Percentiles rank a stretch among this genome's conserved stretches.
Evolutionary conservation across 2,329 filamentous ascomycete species (phyloP).

Genomic region (Neocatenulostroma microsporum): DNA sequence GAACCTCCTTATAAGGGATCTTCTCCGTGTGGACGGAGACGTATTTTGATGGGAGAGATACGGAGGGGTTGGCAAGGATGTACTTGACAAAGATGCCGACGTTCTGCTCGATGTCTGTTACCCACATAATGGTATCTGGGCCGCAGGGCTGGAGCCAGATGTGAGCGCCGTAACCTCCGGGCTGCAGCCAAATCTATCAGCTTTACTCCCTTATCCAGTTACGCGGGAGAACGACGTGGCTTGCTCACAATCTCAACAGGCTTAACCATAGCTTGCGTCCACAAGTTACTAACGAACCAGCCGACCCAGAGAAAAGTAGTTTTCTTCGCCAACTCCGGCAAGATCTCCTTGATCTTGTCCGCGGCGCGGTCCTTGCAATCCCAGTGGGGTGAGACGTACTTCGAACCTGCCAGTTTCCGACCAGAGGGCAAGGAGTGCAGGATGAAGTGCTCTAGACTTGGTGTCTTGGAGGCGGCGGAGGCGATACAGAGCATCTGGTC

Average conservation of each 20-base stretch:
- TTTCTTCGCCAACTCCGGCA: conserved; percentile 13
- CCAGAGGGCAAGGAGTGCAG: conserved; percentile 10
- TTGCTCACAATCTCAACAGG: conserved; percentile 9
- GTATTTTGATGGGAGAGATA: conserved; percentile 7
- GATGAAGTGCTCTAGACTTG: conserved; percentile 12
- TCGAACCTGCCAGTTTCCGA: conserved; percentile 7
- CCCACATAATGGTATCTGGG: conserved; percentile 1
- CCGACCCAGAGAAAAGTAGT: conserved; percentile 16
- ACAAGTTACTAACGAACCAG: conserved; percentile 12
- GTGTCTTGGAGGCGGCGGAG: conserved; percentile 8
- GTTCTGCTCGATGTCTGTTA: conserved; percentile 8
- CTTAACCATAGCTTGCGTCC: conserved; percentile 4
- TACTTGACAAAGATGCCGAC: conserved; percentile 8
- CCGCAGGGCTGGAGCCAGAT: conserved; percentile 4
- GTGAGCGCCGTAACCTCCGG: conserved; percentile 3
- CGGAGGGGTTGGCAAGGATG: conserved; percentile 5
- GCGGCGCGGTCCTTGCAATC: conserved; percentile 16
- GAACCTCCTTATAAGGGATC: conserved; percentile 3
- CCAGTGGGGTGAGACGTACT: conserved; percentile 10
- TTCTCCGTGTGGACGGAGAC: conserved; percentile 9
- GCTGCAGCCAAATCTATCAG: no score
- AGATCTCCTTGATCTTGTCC: conserved; percentile 9
- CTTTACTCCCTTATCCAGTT: no score
- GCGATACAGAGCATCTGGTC: conserved; percentile 14
- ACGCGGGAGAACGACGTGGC: no score